Evolutionary conservation across 306 rosid species (phyloP).

Genomic region (Pyrus pyrifolia): DNA sequence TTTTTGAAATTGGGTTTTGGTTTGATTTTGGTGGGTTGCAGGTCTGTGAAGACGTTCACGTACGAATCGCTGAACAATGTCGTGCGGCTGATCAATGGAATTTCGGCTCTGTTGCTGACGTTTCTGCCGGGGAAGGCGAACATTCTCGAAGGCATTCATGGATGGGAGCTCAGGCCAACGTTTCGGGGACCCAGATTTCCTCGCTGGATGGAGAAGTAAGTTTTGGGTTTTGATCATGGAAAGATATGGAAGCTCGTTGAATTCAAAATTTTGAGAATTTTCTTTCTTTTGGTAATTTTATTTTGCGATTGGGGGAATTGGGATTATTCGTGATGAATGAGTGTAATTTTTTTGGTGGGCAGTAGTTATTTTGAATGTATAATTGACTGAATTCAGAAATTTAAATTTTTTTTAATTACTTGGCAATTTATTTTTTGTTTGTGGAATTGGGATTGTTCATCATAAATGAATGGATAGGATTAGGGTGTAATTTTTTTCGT

Average conservation of each 20-base stretch:
- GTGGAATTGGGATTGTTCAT: not conserved
- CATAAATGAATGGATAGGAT: not conserved
- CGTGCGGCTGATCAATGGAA: slow-evolving; percentile 80
- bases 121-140: slow-evolving; percentile 70
- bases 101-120: slow-evolving; percentile 75
- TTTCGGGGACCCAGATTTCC: slow-evolving; percentile 92
- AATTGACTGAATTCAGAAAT: not conserved
- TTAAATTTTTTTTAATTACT: not conserved
- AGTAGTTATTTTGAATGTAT: not conserved
- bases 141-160: slow-evolving; percentile 90
- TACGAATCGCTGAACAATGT: slow-evolving; percentile 67
- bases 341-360: not conserved
- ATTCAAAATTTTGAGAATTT: not conserved
- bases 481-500: not conserved
- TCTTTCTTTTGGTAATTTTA: not conserved
- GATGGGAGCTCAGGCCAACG: slow-evolving; percentile 94
- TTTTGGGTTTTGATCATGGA: slow-evolving; percentile 1
- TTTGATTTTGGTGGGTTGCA: slow-evolving; percentile 26
- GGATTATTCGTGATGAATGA: not conserved
- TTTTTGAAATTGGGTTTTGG: not conserved
- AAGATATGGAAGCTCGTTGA: not conserved
- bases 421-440: not conserved
- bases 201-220: slow-evolving; percentile 98
- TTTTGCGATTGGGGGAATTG: not conserved
- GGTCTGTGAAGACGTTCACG: slow-evolving; percentile 87